Evolutionary conservation across 257 asterid species (phyloP).

Genomic region (Plantago major): DNA sequence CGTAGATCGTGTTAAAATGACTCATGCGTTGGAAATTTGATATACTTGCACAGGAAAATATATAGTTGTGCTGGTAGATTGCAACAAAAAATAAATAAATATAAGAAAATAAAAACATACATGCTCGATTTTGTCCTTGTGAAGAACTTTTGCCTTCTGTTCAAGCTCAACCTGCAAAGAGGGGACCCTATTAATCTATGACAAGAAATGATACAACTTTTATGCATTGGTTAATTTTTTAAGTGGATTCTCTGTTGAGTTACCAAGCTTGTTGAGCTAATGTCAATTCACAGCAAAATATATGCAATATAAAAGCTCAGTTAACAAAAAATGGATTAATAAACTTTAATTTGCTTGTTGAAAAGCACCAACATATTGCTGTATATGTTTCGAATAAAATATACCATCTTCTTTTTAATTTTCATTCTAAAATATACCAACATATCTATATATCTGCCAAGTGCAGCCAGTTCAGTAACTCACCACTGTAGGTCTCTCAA

Average conservation of each 20-base stretch:
- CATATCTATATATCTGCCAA: slow-evolving; percentile 12
- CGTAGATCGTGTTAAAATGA: slow-evolving; percentile 18
- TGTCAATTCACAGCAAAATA: neutral
- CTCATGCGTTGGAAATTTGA: slow-evolving; percentile 7
- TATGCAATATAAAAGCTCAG: neutral
- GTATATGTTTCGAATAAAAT: too few relatives aligned
- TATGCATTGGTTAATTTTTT: neutral
- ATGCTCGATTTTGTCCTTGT: slow-evolving; percentile 63
- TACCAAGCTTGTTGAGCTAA: neutral
- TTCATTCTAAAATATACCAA: too few relatives aligned
- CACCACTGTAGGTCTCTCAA: slow-evolving; percentile 70
- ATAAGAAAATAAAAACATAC: slow-evolving; percentile 32
- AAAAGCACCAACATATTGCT: too few relatives aligned
- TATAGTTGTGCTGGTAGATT: neutral
- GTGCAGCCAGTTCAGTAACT: slow-evolving; percentile 24
- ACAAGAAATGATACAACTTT: neutral
- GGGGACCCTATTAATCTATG: slow-evolving; percentile 12
- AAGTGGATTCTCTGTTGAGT: neutral
- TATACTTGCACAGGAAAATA: slow-evolving; percentile 3
- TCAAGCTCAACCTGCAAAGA: slow-evolving; percentile 64
- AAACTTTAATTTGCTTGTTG: neutral
- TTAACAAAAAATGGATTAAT: neutral
- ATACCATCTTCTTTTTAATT: too few relatives aligned
- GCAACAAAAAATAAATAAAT: slow-evolving; percentile 8
- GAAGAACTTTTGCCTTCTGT: slow-evolving; percentile 64